phyloP scores from a whole-genome alignment of 352 stramenopile genomes.

The Globisporangium irregulare region DNA sequence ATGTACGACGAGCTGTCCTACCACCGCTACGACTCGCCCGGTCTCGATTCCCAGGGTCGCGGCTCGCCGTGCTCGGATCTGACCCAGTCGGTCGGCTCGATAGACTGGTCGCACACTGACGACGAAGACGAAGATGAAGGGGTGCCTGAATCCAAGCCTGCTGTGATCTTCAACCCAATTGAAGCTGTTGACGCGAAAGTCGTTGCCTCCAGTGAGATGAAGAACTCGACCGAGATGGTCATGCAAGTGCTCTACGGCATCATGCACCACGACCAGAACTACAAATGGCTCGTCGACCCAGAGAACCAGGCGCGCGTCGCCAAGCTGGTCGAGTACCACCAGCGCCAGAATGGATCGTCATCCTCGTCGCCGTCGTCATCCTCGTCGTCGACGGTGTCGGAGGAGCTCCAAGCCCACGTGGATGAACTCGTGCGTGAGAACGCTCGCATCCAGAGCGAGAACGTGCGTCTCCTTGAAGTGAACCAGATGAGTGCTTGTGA shows the following conservation, averaged over 20 bases:
- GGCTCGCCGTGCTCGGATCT: conserved; percentile 20
- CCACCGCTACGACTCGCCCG: conserved; percentile 28
- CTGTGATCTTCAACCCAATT: neutral
- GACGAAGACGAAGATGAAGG: conserved; percentile 29
- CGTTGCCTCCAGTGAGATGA: conserved; percentile 1
- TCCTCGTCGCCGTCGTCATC: conserved; percentile 9
- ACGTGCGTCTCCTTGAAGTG: conserved; percentile 33
- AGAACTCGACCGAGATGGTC: conserved; percentile 45
- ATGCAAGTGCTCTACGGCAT: conserved; percentile 61
- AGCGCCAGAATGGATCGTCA: conserved; percentile 25
- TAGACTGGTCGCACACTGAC: conserved; percentile 42
- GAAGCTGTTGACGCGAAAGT: neutral
- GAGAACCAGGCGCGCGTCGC: conserved; percentile 45
- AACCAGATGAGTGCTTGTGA: conserved; percentile 34
- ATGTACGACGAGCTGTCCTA: conserved; percentile 51
- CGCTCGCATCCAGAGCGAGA: conserved; percentile 56
- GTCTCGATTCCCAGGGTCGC: conserved; percentile 12
- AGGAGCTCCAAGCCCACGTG: conserved; percentile 56
- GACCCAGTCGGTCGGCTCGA: conserved; percentile 39
- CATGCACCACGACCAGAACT: conserved; percentile 57
- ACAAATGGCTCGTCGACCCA: conserved; percentile 52
- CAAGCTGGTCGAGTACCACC: conserved; percentile 47
- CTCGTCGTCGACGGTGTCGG: conserved; percentile 10
- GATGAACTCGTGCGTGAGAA: conserved; percentile 62
- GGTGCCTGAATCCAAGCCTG: conserved; percentile 6